Percentiles rank a stretch among this genome's conserved stretches.
phyloP scores from a whole-genome alignment of 2,329 filamentous ascomycete species.

The Diaporthe citrichinensis region DNA sequence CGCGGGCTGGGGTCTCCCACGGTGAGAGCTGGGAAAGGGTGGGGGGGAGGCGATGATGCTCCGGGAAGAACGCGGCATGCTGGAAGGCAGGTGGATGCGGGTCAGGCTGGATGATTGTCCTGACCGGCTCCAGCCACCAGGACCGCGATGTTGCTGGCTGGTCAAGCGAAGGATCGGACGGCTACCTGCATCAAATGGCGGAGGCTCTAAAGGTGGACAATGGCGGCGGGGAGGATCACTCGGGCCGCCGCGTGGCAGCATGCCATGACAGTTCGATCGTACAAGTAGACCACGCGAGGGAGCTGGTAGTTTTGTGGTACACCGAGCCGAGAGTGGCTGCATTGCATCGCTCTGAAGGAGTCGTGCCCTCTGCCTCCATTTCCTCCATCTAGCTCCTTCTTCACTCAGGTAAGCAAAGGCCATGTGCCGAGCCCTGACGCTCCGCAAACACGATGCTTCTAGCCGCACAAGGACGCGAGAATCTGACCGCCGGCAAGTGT shows the following conservation, averaged over 20 bases:
- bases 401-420: not conserved
- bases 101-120: not conserved
- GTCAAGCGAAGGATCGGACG: not conserved
- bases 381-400: not conserved
- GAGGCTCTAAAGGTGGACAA: not conserved
- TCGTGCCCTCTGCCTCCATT: not conserved
- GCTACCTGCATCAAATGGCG: slow-evolving; percentile 2
- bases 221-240: not conserved
- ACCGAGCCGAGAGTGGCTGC: not conserved
- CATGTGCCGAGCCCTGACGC: not conserved
- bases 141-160: not conserved
- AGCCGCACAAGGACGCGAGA: slow-evolving; percentile 8
- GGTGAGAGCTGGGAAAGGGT: not conserved
- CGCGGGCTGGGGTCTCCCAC: not conserved
- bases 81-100: not conserved
- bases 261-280: slow-evolving; percentile 5
- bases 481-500: slow-evolving; percentile 21
- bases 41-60: too few relatives aligned
- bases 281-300: not conserved
- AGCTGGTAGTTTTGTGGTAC: not conserved
- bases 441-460: slow-evolving; percentile 7
- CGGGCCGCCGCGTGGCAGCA: slow-evolving; percentile 15
- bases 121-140: not conserved
- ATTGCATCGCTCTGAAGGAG: not conserved
- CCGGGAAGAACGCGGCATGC: not conserved